These are phyloP conservation scores for Hymenoscyphus fructigenus DNA, from an alignment of 2,329 filamentous ascomycete genomes.

Conservation along the genomic window DNA sequence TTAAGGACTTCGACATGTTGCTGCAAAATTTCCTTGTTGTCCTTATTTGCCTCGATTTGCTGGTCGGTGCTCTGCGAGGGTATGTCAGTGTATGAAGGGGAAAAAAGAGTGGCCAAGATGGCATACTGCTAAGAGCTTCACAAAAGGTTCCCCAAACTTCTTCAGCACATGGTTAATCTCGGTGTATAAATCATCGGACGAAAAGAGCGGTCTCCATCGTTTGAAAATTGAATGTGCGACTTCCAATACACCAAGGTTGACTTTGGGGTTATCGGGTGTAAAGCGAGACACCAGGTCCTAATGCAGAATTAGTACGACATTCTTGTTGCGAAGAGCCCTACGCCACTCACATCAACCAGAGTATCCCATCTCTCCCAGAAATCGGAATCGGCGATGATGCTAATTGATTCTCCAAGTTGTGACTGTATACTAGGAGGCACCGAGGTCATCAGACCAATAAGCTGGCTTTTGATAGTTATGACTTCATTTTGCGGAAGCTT, in stretches of 20 bases:
- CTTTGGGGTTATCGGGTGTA: conserved; percentile 73
- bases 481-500: conserved; percentile 84
- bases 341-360: conserved; percentile 68
- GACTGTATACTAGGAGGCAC: conserved; percentile 85
- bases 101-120: conserved; percentile 12
- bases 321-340: background rate
- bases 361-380: conserved; percentile 97
- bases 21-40: conserved; percentile 72
- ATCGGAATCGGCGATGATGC: conserved; percentile 95
- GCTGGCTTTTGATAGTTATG: conserved; percentile 84
- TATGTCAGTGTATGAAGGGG: conserved; percentile 4
- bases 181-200: conserved; percentile 86
- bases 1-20: conserved; percentile 83
- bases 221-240: conserved; percentile 98
- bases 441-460: conserved; percentile 95
- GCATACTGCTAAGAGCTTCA: conserved; percentile 72
- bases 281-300: conserved; percentile 86
- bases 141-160: conserved; percentile 81
- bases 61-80: conserved; percentile 60
- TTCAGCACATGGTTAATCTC: conserved; percentile 95
- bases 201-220: conserved; percentile 90
- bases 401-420: conserved; percentile 94
- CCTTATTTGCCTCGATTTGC: conserved; percentile 71
- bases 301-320: conserved; percentile 19
- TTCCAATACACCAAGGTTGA: conserved; percentile 92